Base-by-base conservation (phyloP, 2,329 filamentous ascomycete species). In the Tolypocladium cylindrosporum region DNA sequence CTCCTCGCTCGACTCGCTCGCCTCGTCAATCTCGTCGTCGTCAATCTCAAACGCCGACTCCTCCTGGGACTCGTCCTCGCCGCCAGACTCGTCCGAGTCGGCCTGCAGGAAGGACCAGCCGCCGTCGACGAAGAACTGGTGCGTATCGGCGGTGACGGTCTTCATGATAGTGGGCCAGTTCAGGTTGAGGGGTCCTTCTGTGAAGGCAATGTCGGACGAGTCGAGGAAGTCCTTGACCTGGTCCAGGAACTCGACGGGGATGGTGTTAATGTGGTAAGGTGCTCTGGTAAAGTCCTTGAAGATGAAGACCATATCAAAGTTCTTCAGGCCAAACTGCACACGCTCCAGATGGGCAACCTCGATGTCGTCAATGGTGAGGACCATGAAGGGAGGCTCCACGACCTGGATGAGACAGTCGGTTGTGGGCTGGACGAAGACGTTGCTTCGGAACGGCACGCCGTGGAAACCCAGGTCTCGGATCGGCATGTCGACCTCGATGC, bases 141-240 rank as follows among this genome's bases (percentile, higher is more conserved):
- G 93, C 2, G 94, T 90, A 70, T 99, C 92, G 41, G 89, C 87
- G 24, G 89, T 93, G 34, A 99, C 92, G 0, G 94, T 99, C 81
- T 99, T 99, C 91, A 99, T 99, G 70, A 99, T 99, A 19, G 92
- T 96, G 13, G 90, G 89, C 94, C 94, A 99, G 80, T 97, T 97
- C 58, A 99, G 81, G 77, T 99, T 99, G 65, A 99, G 85, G 1
- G 93, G 94, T 58, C 94, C 94, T 74, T 99, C 95, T 14, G 86
- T 89, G 77, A 87, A 97, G 21, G 94, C 87, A 68, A 99, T 96
- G 69, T 99, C 93, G 54, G 94, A 92, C 1, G 88, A 92, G 73
- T 99, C 93, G 11, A 99, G 83, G 87, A 94, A 99, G 69, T 99
- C 95, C 74, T 97, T 97, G 64, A 99, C 93, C 57, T 90, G 87